Conservation (phyloP, 1,284 basidiomycete species). For the Ceratobasidium sp. region DNA sequence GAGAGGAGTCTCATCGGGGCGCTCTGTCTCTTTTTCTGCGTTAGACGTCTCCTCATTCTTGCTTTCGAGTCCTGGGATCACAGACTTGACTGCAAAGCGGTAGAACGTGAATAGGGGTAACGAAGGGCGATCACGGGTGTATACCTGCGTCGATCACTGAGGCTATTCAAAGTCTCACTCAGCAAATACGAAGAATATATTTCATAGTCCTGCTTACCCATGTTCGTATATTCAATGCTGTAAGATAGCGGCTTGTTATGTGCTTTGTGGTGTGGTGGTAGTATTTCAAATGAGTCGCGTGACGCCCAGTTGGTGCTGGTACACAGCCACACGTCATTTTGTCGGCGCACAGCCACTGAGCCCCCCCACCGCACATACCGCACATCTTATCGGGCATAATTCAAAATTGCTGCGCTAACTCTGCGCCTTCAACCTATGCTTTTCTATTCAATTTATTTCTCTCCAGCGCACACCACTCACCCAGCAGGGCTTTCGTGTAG, state of each 20-base stretch:
- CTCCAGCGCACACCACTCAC: too few species aligned
- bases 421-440: too few species aligned
- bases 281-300: not conserved
- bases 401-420: too few species aligned
- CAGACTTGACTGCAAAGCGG: slow-evolving; percentile 20
- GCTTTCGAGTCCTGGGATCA: slow-evolving; percentile 15
- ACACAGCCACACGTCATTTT: slow-evolving; percentile 19
- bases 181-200: too few species aligned
- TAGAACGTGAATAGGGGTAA: slow-evolving; percentile 13
- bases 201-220: slow-evolving; percentile 5
- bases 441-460: too few species aligned
- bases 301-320: too few species aligned
- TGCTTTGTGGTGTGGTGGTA: slow-evolving; percentile 16
- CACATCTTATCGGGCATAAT: too few species aligned
- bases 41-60: not conserved
- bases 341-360: too few species aligned
- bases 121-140: not conserved
- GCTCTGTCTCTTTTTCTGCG: not conserved
- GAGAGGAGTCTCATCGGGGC: slow-evolving; percentile 46
- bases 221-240: not conserved
- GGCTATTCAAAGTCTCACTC: slow-evolving; percentile 11
- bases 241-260: slow-evolving; percentile 6
- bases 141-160: slow-evolving; percentile 34
- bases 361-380: too few species aligned
- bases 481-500: not conserved